Base-by-base conservation (phyloP, 129 eudicot genomes). In the Flaveria ramosissima region DNA sequence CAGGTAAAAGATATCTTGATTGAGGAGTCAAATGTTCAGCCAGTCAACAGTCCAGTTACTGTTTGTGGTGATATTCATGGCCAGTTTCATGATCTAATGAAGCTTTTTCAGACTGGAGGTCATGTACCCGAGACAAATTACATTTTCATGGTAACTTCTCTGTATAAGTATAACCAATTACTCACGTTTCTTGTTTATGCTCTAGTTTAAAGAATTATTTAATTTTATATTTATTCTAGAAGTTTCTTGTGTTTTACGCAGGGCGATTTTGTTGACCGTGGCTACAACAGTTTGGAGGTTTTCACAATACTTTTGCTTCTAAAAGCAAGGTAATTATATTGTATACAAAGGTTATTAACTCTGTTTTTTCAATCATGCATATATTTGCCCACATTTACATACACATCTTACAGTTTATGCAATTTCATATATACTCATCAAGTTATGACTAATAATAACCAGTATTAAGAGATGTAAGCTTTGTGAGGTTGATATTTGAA, bases 241-340 rank as follows among this genome's bases (percentile, higher is more conserved):
- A 60, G 48, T 61, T 76, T 30, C 57, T 61, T 45, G 56, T 74
- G 75, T 77, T 56, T 45, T 46, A 77, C 81, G 73, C 86, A 94
- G 98, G 98, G 98, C 45, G 98, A 94, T 86, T 94, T 89, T 68
- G 98, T 94, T 91, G 98, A 94, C 77, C 98, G 98, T 70, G 98
- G 98, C 42, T 94, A 94, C 83, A 94, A 94, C 86, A 94, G 98
- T 82, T 83, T 94, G 68, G 98, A 94, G 78, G 98, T 94, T 81
- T 94, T 94, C 78, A 94, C 98, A 75, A 94, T 94, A 50, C 90
- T 94, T 66, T 83, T 94, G 92, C 98, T 94, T 83, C 92, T 94
- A 47, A 94, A 94, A 87, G 98, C 98, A 69, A 91, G 98, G 98
- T 94, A 80, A 45, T 55, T 23, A 13, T 32, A 60, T 17, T 47